Evolutionary conservation across 768 basidiomycete species (phyloP).

Genomic region (Russula compacta): DNA sequence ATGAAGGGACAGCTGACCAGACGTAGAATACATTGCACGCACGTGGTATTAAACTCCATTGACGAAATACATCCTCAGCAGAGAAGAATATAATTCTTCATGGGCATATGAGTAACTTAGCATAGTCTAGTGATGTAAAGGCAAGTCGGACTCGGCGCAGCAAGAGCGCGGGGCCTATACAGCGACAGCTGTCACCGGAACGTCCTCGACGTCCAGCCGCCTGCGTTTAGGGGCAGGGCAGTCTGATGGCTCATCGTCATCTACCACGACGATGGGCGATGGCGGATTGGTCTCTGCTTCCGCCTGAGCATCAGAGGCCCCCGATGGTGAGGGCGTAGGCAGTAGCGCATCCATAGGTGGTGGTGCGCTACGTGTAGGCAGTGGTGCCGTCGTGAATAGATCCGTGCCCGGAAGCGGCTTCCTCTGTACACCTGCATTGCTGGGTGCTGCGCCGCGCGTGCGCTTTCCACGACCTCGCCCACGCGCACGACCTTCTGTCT

Average conservation of each 20-base stretch:
- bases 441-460: constrained; percentile 13
- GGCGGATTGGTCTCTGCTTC: constrained; percentile 29
- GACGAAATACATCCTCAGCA: background rate
- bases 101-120: background rate
- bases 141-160: background rate
- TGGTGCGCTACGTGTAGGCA: constrained; percentile 8
- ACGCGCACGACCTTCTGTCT: constrained; percentile 29
- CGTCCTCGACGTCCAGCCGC: constrained; percentile 24
- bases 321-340: constrained; percentile 28
- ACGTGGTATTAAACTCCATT: constrained; percentile 7
- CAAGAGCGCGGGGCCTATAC: background rate
- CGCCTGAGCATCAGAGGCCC: constrained; percentile 11
- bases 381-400: constrained; percentile 16
- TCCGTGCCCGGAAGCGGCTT: background rate
- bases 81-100: background rate
- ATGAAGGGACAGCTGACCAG: background rate
- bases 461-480: constrained; percentile 22
- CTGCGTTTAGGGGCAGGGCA: constrained; percentile 51
- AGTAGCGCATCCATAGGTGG: constrained; percentile 22
- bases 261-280: constrained; percentile 52
- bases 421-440: constrained; percentile 1
- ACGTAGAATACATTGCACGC: background rate
- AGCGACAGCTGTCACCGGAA: constrained; percentile 3
- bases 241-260: constrained; percentile 43
- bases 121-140: constrained; percentile 10